phyloP scores from a whole-genome alignment of 352 stramenopile genomes.

The Phytophthora macrochlamydospora region DNA sequence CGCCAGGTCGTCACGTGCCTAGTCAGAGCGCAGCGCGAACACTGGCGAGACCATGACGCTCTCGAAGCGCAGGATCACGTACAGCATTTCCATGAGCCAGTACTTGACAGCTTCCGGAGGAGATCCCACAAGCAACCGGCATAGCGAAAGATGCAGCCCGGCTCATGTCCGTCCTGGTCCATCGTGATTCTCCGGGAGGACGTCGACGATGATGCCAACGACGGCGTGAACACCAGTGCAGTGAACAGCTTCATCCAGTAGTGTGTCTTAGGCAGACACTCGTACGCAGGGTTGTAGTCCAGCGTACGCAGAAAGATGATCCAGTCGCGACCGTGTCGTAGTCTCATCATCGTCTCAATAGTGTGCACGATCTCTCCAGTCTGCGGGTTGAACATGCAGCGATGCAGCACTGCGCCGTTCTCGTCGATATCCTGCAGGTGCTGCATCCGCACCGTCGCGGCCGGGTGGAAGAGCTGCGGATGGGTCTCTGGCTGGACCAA shows the following conservation, averaged over 20 bases:
- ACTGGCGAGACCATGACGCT: slow-evolving; percentile 55
- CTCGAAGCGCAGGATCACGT: slow-evolving; percentile 65
- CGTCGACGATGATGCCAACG: slow-evolving; percentile 32
- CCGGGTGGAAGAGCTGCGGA: slow-evolving; percentile 35
- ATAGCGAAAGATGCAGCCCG: slow-evolving; percentile 52
- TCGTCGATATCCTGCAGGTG: slow-evolving; percentile 43
- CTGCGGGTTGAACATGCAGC: slow-evolving; percentile 43
- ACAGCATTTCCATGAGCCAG: slow-evolving; percentile 68
- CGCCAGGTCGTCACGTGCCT: too few species aligned
- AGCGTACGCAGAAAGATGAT: slow-evolving; percentile 62
- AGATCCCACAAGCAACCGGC: slow-evolving; percentile 52
- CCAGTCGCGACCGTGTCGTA: slow-evolving; percentile 50
- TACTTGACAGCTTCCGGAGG: slow-evolving; percentile 45
- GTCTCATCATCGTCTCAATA: slow-evolving; percentile 59
- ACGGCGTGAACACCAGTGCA: slow-evolving; percentile 49
- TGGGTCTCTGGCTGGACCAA: slow-evolving; percentile 30
- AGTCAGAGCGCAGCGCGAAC: slow-evolving; percentile 25
- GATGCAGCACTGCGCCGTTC: slow-evolving; percentile 42
- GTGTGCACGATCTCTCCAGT: slow-evolving; percentile 41
- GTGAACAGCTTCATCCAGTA: slow-evolving; percentile 56
- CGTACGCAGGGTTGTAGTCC: slow-evolving; percentile 56
- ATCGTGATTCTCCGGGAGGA: slow-evolving; percentile 18
- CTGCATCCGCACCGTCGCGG: slow-evolving; percentile 29
- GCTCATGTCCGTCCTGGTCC: slow-evolving; percentile 10
- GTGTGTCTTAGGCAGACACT: slow-evolving; percentile 50